Base-by-base conservation (phyloP, 805 yeast species). In the Yamadazyma nakazawae region DNA sequence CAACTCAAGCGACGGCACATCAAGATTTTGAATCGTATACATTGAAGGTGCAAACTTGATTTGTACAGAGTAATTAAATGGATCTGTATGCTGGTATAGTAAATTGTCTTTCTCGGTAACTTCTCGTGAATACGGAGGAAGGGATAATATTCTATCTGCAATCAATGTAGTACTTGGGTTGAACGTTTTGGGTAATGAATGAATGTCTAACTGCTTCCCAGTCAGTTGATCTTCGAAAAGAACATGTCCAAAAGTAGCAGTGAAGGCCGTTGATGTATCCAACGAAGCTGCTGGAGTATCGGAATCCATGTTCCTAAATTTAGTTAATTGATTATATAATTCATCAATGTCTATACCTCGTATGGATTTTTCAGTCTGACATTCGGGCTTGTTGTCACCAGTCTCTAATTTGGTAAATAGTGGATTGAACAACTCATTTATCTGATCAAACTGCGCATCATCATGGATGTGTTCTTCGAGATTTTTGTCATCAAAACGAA, bases 1-100 rank as follows among this genome's bases (percentile, higher is more conserved):
- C 39, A 81, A 63, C 54, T 81, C 85, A 6, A 81, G 60, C 1
- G 84, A 81, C 2, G 85, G 84, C 39, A 67, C 69, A 45, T 62
- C 42, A 13, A 43, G 38, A 6, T 40, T 47, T 13, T 46, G 30
- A 12, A 42, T 37, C 12, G 48, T 43, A 51, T 32, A 56, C 46
- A 49, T 56, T 49, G 55, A 65, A 62, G 34, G 80, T 72, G 5
- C 74, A 43, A 78, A 72, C 53, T 69, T 71, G 47, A 79, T 49
- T 54, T 78, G 81, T 12, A 74, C 64, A 32, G 62, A 57, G 51
- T 74, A 71, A 38, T 62, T 66, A 35, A 62, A 56, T 0, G 70
- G 70, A 50, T 64, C 68, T 5, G 55, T 45, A 21, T 44, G 49
- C 45, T 58, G 43, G 37, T 49, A 53, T 7, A 55, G 52, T 43